Conservation (phyloP, 805 yeast species). For the Clavispora carvajalis region DNA sequence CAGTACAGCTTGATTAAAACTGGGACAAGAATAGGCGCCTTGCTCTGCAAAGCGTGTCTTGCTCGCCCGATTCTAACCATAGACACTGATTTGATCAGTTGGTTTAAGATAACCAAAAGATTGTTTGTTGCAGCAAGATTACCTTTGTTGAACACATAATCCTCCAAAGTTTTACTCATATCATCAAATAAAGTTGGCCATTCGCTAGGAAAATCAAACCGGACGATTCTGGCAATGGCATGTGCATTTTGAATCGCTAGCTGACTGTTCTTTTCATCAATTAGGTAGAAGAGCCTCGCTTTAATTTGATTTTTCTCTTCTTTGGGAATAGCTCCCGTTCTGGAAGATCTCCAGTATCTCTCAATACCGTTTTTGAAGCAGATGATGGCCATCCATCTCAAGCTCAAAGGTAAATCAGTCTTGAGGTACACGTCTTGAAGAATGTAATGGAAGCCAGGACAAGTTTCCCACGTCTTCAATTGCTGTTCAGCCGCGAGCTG, state of each 20-base stretch:
- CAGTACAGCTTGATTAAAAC: slow-evolving; percentile 56
- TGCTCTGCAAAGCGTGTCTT: slow-evolving; percentile 68
- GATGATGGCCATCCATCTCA: slow-evolving; percentile 83
- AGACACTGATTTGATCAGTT: slow-evolving; percentile 68
- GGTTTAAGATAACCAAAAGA: slow-evolving; percentile 63
- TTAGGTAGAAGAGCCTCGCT: slow-evolving; percentile 48
- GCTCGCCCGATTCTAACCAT: slow-evolving; percentile 80
- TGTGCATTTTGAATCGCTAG: slow-evolving; percentile 80
- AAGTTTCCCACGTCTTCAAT: slow-evolving; percentile 63
- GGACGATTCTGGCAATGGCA: slow-evolving; percentile 68
- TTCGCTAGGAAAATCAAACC: slow-evolving; percentile 80
- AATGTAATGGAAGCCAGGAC: slow-evolving; percentile 52
- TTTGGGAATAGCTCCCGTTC: slow-evolving; percentile 44
- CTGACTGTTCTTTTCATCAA: slow-evolving; percentile 69
- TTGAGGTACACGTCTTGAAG: slow-evolving; percentile 60
- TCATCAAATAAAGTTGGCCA: slow-evolving; percentile 83
- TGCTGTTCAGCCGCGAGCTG: slow-evolving; percentile 68
- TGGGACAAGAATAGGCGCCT: slow-evolving; percentile 59
- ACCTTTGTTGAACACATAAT: slow-evolving; percentile 34
- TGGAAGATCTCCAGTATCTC: slow-evolving; percentile 73
- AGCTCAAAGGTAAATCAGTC: slow-evolving; percentile 51
- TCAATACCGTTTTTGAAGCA: slow-evolving; percentile 87
- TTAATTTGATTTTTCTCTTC: slow-evolving; percentile 71
- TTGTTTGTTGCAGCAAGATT: slow-evolving; percentile 57
- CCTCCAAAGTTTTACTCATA: slow-evolving; percentile 40